These are phyloP conservation scores for Mycosphaerella arachidis DNA, from an alignment of 2,329 filamentous ascomycete species.

Conservation along the genomic window DNA sequence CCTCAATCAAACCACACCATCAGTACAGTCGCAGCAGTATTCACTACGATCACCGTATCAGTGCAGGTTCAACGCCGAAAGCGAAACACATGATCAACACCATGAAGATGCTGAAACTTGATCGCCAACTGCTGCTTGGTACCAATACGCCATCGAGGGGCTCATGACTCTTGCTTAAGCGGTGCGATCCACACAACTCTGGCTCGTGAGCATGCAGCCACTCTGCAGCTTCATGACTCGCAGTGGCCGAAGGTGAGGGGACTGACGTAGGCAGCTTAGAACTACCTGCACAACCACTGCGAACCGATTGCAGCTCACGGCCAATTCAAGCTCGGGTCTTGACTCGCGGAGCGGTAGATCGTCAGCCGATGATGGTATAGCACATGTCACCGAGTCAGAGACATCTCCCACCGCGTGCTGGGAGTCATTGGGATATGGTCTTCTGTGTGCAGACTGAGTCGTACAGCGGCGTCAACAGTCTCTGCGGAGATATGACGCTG, in stretches of 20 bases:
- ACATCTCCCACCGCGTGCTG: not conserved
- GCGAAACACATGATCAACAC: not conserved
- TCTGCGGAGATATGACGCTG: constrained; percentile 8
- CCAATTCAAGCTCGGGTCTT: constrained; percentile 3
- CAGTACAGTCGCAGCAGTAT: not conserved
- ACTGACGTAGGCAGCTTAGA: not conserved
- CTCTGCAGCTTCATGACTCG: constrained; percentile 8
- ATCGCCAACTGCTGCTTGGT: not conserved
- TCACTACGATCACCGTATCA: not conserved
- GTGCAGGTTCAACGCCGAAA: not conserved
- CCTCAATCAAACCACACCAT: not conserved
- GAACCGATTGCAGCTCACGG: not conserved
- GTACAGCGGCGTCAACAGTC: not conserved
- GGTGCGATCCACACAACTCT: constrained; percentile 4
- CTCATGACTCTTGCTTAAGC: not conserved
- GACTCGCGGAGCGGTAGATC: constrained; percentile 6
- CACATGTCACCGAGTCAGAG: constrained; percentile 6
- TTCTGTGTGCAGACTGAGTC: constrained; percentile 4
- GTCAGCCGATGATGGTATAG: constrained; percentile 7
- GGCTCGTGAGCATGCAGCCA: not conserved
- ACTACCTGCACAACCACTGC: not conserved
- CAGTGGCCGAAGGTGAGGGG: not conserved
- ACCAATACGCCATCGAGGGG: not conserved
- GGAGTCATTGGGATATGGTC: constrained; percentile 4
- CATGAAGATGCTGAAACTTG: not conserved